phyloP scores from a whole-genome alignment of 176 grass and related monocot genomes.

The Pharus latifolius region DNA sequence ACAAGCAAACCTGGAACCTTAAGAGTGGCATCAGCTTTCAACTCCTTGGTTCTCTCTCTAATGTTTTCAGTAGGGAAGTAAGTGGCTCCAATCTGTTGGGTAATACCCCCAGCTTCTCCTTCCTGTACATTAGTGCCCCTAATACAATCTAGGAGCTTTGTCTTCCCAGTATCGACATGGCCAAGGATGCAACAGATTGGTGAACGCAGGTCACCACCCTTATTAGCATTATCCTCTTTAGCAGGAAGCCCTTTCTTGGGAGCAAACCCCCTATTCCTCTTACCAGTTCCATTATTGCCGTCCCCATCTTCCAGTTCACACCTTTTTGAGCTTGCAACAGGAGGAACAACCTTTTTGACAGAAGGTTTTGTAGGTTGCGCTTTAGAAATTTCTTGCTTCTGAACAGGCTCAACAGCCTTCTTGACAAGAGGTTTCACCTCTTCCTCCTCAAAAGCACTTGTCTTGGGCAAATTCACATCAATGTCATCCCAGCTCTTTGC shows the following conservation, averaged over 20 bases:
- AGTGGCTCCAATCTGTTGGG: constrained; percentile 90
- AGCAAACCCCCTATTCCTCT: constrained; percentile 35
- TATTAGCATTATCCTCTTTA: constrained; percentile 37
- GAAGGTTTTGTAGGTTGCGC: constrained; percentile 16
- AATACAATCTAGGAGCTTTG: constrained; percentile 87
- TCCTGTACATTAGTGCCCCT: constrained; percentile 85
- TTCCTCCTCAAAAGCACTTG: constrained; percentile 62
- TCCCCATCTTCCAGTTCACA: constrained; percentile 23
- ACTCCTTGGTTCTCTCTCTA: constrained; percentile 87
- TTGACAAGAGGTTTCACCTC: constrained; percentile 51
- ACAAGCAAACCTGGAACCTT: constrained; percentile 95
- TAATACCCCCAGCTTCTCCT: constrained; percentile 95
- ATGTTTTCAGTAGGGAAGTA: constrained; percentile 98
- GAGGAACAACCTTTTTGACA: constrained; percentile 52
- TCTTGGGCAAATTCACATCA: constrained; percentile 65
- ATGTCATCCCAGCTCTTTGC: constrained; percentile 97
- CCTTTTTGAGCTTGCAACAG: constrained; percentile 35
- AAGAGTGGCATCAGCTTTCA: constrained; percentile 88
- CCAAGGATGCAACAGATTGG: constrained; percentile 97
- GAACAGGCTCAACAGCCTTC: constrained; percentile 11
- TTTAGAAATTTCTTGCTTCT: constrained; percentile 39
- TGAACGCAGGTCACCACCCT: constrained; percentile 60
- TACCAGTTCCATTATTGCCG: constrained; percentile 30
- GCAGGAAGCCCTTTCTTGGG: constrained; percentile 27
- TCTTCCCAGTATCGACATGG: constrained; percentile 93